Evolutionary conservation across 208 protist species (phyloP).

Genomic region (Leishmania turanica): DNA sequence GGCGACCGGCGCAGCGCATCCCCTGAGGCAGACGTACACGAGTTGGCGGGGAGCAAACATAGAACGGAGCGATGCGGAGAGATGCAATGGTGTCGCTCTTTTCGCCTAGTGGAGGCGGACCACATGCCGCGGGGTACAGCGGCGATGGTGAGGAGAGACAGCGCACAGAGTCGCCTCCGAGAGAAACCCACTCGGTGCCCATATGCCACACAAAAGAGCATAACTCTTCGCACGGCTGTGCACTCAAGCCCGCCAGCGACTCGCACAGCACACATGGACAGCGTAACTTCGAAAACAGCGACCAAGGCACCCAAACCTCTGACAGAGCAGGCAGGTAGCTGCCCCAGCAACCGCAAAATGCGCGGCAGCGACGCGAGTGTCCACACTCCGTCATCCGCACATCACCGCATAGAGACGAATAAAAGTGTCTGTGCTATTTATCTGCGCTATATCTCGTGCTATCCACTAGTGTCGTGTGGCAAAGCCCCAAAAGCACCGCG

Average conservation of each 20-base stretch:
- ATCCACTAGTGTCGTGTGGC: background rate
- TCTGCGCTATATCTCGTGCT: background rate
- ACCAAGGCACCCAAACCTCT: background rate
- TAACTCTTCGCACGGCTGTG: background rate
- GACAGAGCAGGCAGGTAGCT: background rate
- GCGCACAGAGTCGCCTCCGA: background rate
- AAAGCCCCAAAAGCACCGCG: background rate
- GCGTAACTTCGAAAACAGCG: background rate
- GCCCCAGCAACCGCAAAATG: background rate
- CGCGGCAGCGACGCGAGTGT: background rate
- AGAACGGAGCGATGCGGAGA: background rate
- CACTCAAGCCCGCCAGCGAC: background rate
- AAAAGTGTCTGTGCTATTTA: slow-evolving; percentile 1
- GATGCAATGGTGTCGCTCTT: background rate
- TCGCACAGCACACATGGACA: background rate
- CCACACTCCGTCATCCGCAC: background rate
- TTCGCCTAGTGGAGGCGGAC: background rate
- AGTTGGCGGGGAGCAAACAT: background rate
- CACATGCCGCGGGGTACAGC: background rate
- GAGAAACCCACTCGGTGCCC: background rate
- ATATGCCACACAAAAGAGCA: background rate
- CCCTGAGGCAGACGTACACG: background rate
- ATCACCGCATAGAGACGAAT: background rate
- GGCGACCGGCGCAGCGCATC: background rate
- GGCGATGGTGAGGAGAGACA: background rate